phyloP scores from a whole-genome alignment of 2,329 filamentous ascomycete genomes.

The Pleoardoris graminearum region DNA sequence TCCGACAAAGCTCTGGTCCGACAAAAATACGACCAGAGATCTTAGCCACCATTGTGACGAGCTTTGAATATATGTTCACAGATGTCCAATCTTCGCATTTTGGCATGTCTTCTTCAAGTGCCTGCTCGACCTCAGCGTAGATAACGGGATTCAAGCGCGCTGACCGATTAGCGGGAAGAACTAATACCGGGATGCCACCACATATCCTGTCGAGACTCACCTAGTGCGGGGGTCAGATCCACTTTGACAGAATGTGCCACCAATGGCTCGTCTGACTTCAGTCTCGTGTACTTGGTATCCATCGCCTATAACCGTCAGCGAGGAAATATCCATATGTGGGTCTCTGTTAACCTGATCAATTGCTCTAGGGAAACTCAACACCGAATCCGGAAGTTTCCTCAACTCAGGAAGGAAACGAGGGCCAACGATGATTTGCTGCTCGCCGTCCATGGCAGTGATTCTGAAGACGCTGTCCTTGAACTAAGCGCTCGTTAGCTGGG shows the following conservation, averaged over 20 bases:
- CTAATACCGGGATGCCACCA: neutral
- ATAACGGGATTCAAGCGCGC: conserved; percentile 36
- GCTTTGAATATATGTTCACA: conserved; percentile 29
- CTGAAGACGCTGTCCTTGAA: conserved; percentile 36
- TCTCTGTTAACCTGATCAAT: conserved; percentile 24
- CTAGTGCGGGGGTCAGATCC: conserved; percentile 41
- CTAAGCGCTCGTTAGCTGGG: conserved; percentile 18
- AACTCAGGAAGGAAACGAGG: conserved; percentile 37
- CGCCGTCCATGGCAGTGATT: conserved; percentile 25
- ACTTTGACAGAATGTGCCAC: conserved; percentile 31
- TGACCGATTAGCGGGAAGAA: too few relatives aligned
- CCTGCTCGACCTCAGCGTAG: conserved; percentile 34
- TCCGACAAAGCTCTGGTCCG: conserved; percentile 33
- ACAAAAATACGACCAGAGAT: conserved; percentile 42
- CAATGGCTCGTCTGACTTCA: conserved; percentile 23
- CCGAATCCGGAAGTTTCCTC: conserved; percentile 36
- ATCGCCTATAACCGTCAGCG: conserved; percentile 27
- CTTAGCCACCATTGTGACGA: conserved; percentile 40
- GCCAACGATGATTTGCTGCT: conserved; percentile 33
- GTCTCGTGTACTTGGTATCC: conserved; percentile 38
- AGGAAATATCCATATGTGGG: neutral
- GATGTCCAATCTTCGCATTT: conserved; percentile 39
- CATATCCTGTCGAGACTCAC: conserved; percentile 18
- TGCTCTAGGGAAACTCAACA: conserved; percentile 37
- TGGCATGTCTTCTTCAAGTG: conserved; percentile 31